Evolutionary conservation across 2,329 filamentous ascomycete species (phyloP), one percentile per base, ranked within the genome.

Genomic region (Fusarium agapanthi): DNA sequence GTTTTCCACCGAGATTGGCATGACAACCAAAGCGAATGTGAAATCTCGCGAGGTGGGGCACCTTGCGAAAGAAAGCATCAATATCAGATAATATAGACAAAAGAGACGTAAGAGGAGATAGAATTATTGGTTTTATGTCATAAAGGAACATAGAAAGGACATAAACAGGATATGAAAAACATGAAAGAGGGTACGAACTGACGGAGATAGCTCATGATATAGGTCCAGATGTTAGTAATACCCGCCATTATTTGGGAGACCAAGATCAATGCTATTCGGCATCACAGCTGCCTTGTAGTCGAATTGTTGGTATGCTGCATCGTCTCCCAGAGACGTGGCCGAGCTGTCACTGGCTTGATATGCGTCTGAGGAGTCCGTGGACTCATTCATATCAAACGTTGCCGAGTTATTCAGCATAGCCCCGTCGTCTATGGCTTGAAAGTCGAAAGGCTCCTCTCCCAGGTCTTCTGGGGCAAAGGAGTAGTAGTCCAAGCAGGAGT

Each of bases 321-420:
- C 71, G 13, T 66, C 71, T 41, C 66, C 59, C 3, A 72, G 44
- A 12, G 71, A 73, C 4, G 71, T 73, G 22, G 64, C 63, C 10
- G 71, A 73, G 54, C 71, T 73, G 22, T 32, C 65, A 15, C 71
- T 68, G 30, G 55, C 56, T n/a, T 57, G 63, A 14, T 48, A 69
- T 7, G 59, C 43, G 7, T 69, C 67, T 12, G 71, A 73, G 14
- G 59, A 73, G n/a, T 73, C 71, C 1, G 71, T 59, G 14, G 40
- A 64, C 6, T 67, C 66, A 2, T 43, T 48, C 10, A 64, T 26
- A 6, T 22, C 43, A 20, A 40, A 41, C 3, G 41, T 18, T 15
- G 37, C 26, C 8, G 56, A 37, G 12, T 28, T 22, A 7, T 47
- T 38, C 9, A 50, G 15, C 15, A 16, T 22, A 10, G 20, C 26